Evolutionary conservation across 1,284 basidiomycete species (phyloP).

Genomic region (Cryptococcus neoformans): DNA sequence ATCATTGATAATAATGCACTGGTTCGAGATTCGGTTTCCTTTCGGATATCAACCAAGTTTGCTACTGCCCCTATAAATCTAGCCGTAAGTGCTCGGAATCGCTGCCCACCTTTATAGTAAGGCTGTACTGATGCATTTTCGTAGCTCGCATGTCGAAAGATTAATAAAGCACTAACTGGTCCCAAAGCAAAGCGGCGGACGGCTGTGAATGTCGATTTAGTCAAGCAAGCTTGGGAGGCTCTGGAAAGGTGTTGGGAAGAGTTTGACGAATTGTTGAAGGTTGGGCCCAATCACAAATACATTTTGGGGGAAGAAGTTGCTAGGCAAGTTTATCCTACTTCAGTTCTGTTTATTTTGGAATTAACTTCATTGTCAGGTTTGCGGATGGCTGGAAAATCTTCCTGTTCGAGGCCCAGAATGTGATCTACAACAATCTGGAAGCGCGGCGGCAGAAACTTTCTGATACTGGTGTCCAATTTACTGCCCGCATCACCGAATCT

Average conservation of each 20-base stretch:
- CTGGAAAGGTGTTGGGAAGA: constrained; percentile 76
- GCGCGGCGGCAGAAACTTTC: constrained; percentile 27
- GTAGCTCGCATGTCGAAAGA: constrained; percentile 62
- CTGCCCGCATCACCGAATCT: constrained; percentile 18
- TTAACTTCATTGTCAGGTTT: constrained; percentile 53
- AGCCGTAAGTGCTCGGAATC: constrained; percentile 37
- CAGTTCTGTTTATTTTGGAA: too few relatives aligned
- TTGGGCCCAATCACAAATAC: constrained; percentile 22
- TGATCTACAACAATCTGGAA: constrained; percentile 43
- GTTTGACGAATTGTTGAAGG: constrained; percentile 59
- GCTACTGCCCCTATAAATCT: constrained; percentile 67
- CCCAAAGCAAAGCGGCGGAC: constrained; percentile 61
- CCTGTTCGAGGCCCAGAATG: constrained; percentile 46
- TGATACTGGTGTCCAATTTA: constrained; percentile 9
- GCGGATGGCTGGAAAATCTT: constrained; percentile 62
- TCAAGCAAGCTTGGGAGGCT: constrained; percentile 73
- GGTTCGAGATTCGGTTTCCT: constrained; percentile 38
- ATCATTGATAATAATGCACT: constrained; percentile 55
- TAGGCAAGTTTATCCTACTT: constrained; percentile 51
- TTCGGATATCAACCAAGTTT: constrained; percentile 48
- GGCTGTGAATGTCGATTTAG: constrained; percentile 59
- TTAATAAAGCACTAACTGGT: constrained; percentile 72
- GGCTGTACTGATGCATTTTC: neutral
- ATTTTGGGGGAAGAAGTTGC: constrained; percentile 59
- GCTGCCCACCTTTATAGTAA: neutral